Conservation (phyloP, 257 asterid species). For the Haberlea rhodopensis region DNA sequence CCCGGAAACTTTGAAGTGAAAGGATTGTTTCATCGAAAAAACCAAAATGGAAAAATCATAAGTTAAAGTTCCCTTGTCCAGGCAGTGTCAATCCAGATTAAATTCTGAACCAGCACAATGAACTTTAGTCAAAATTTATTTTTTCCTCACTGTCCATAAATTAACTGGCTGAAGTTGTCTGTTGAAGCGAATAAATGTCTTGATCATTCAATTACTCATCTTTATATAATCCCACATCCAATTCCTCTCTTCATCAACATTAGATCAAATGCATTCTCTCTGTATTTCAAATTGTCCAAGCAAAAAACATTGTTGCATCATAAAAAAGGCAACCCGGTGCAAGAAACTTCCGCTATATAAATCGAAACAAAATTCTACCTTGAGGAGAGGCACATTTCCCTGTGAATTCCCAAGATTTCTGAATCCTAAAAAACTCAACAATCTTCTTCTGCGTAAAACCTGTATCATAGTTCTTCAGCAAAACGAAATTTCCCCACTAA, state of each 20-base stretch:
- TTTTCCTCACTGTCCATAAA: background rate
- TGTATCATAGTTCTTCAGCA: conserved; percentile 25
- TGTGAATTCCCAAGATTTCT: conserved; percentile 41
- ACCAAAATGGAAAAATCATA: conserved; percentile 12
- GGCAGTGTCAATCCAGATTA: conserved; percentile 3
- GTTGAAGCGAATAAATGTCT: conserved; percentile 4
- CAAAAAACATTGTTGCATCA: background rate
- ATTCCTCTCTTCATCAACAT: background rate
- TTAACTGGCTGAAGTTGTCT: conserved; percentile 12
- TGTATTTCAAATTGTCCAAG: background rate
- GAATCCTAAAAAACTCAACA: conserved; percentile 64
- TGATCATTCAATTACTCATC: background rate
- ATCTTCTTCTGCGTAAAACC: conserved; percentile 79
- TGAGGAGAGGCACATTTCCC: conserved; percentile 45
- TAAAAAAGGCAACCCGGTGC: too few species aligned
- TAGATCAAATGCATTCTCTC: background rate
- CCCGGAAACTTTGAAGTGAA: background rate
- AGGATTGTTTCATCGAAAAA: conserved; percentile 12
- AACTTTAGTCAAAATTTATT: background rate
- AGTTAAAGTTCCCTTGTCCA: conserved; percentile 2
- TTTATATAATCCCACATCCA: too few species aligned
- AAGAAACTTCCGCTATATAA: conserved; percentile 2
- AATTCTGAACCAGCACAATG: background rate
- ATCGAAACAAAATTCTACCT: conserved; percentile 42
- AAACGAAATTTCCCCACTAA: conserved; percentile 8